Conservation (phyloP, 192 early-diverging fungal species). For the Jimgerdemannia lactiflua region DNA sequence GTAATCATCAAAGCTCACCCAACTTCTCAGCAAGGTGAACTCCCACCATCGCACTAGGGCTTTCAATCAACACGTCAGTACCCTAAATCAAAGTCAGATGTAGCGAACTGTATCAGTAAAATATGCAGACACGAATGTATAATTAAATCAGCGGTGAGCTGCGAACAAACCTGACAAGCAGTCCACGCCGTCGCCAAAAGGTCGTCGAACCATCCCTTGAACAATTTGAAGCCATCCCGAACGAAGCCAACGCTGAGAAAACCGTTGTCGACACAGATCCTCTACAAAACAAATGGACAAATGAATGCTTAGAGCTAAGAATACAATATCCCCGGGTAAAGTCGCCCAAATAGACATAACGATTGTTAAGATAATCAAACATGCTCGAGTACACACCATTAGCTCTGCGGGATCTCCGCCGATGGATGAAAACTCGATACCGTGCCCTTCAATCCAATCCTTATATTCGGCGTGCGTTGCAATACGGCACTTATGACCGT, state of each 20-base stretch:
- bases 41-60: conserved; percentile 64
- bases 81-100: conserved; percentile 5
- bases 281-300: conserved; percentile 15
- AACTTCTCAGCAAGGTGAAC: conserved; percentile 67
- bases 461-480: conserved; percentile 67
- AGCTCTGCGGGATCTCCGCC: conserved; percentile 62
- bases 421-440: conserved; percentile 65
- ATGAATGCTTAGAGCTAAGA: not conserved
- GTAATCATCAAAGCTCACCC: conserved; percentile 9
- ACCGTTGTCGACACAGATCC: conserved; percentile 66
- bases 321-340: not conserved
- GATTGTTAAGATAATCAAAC: not conserved
- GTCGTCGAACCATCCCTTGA: conserved; percentile 63
- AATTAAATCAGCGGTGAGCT: no score
- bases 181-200: conserved; percentile 51
- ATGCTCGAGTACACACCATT: conserved; percentile 36
- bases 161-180: conserved; percentile 40
- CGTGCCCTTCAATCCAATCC: conserved; percentile 60
- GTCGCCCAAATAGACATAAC: not conserved
- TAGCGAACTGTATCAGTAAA: no score
- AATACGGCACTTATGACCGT: conserved; percentile 64
- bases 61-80: conserved; percentile 67
- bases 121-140: no score
- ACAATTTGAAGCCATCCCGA: conserved; percentile 46
- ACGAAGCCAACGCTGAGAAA: conserved; percentile 65